Evolutionary conservation across 73 alveolate species (phyloP), one percentile per base, ranked within the genome.

Genomic region (Effrenium voratum): DNA sequence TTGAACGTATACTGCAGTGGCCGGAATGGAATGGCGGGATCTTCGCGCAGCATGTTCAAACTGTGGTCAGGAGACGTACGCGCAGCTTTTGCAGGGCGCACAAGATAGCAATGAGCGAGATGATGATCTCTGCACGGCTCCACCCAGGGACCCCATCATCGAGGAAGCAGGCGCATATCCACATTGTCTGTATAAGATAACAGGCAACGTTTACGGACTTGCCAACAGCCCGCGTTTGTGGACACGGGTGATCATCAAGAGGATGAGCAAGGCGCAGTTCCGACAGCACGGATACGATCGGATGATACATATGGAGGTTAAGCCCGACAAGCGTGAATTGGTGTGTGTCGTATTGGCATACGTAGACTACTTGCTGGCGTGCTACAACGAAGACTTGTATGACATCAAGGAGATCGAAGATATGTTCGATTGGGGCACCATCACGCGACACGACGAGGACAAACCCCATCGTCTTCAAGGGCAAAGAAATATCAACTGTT

Each of bases 131-230:
- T 85, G 22, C 34, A 0, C 57, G 45, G 5, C 24, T 2, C 82
- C 94, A 22, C 94, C 94, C 0, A 2, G 60, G 1, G 94, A 85
- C 24, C 46, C n/a, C 26, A 40, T 85, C 32, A 38, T 68, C 46
- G 22, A 22, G 19, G 57, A 26, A 5, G 75, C 94, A 1, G 60
- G 43, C 22, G 34, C 6, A 2, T 85, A 46, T n/a, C 32, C 32
- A 5, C 81, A 59, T 12, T 24, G 40, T 43, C 49, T 85, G 57
- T 57, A 57, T 59, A n/a, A 34, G 13, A 32, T 85, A 22, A 5
- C 13, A 10, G 73, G 81, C n/a, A 85, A 85, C 94, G 41, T 85
- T 60, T 85, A 85, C 5, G 94, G 94, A 8, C 32, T 85, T 1
- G 94, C 94, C 2, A 10, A 41, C 26, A 81, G 81, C 6, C 94